Conservation (phyloP, 2,329 filamentous ascomycete genomes). For the Paecilomyces variotii region DNA sequence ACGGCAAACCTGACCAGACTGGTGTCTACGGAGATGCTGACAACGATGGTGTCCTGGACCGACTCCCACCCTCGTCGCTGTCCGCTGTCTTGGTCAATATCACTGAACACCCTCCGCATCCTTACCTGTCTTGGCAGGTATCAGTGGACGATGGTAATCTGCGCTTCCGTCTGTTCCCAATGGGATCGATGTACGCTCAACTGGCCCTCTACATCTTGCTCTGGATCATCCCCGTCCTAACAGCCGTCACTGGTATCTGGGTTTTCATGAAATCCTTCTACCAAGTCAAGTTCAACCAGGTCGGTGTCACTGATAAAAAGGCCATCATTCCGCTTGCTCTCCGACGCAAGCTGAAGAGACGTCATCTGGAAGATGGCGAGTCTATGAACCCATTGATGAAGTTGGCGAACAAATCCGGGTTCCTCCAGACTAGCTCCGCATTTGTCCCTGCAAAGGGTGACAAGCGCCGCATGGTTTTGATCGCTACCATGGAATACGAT, state of each 20-base stretch:
- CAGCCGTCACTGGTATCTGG: slow-evolving; percentile 44
- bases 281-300: slow-evolving; percentile 54
- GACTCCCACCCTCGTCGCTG: slow-evolving; percentile 52
- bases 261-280: slow-evolving; percentile 56
- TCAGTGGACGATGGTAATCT: slow-evolving; percentile 48
- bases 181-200: slow-evolving; percentile 48
- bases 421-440: slow-evolving; percentile 28
- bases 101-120: slow-evolving; percentile 46
- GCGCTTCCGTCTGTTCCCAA: slow-evolving; percentile 45
- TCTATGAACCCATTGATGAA: slow-evolving; percentile 27
- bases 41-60: slow-evolving; percentile 52
- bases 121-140: slow-evolving; percentile 49
- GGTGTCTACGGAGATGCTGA: slow-evolving; percentile 56
- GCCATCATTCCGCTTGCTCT: slow-evolving; percentile 30
- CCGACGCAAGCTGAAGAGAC: slow-evolving; percentile 26
- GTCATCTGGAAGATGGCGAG: slow-evolving; percentile 15
- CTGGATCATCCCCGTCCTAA: slow-evolving; percentile 45
- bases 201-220: slow-evolving; percentile 49
- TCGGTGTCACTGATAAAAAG: slow-evolving; percentile 46
- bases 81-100: slow-evolving; percentile 52
- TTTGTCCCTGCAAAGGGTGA: slow-evolving; percentile 21
- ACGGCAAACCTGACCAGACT: slow-evolving; percentile 54
- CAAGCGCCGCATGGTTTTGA: slow-evolving; percentile 49
- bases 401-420: slow-evolving; percentile 26
- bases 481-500: slow-evolving; percentile 65